Evolutionary conservation across 2,329 filamentous ascomycete species (phyloP).

Genomic region (Xylaria sp.): DNA sequence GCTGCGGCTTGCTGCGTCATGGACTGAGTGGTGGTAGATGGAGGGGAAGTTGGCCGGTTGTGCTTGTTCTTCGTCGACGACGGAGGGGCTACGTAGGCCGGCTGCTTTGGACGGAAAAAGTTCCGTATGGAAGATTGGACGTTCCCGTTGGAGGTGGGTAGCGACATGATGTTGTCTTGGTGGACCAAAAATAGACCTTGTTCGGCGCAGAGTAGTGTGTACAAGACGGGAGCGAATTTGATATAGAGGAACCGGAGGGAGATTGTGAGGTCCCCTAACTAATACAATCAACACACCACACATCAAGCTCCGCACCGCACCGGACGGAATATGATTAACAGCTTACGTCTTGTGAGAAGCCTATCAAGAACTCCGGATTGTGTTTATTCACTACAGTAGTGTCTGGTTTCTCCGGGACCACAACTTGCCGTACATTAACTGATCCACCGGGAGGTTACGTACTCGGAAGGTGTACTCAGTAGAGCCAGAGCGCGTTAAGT

Average conservation of each 20-base stretch:
- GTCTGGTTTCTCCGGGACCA: background rate
- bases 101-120: slow-evolving; percentile 61
- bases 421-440: background rate
- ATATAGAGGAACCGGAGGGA: background rate
- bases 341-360: background rate
- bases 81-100: slow-evolving; percentile 51
- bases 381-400: background rate
- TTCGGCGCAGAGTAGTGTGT: background rate
- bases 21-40: slow-evolving; percentile 30
- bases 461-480: background rate
- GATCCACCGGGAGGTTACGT: no score
- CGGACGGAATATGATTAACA: background rate
- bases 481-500: slow-evolving; percentile 24
- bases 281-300: background rate
- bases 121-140: slow-evolving; percentile 63
- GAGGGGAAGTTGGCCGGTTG: slow-evolving; percentile 21
- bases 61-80: slow-evolving; percentile 27
- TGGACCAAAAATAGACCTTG: background rate
- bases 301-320: no score
- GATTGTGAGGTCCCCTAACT: background rate
- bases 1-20: slow-evolving; percentile 16
- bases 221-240: background rate
- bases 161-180: slow-evolving; percentile 42
- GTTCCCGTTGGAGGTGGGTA: slow-evolving; percentile 44
- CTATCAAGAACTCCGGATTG: background rate